Base-by-base conservation (phyloP, 2,329 filamentous ascomycete genomes). In the Xylariaceae sp. region DNA sequence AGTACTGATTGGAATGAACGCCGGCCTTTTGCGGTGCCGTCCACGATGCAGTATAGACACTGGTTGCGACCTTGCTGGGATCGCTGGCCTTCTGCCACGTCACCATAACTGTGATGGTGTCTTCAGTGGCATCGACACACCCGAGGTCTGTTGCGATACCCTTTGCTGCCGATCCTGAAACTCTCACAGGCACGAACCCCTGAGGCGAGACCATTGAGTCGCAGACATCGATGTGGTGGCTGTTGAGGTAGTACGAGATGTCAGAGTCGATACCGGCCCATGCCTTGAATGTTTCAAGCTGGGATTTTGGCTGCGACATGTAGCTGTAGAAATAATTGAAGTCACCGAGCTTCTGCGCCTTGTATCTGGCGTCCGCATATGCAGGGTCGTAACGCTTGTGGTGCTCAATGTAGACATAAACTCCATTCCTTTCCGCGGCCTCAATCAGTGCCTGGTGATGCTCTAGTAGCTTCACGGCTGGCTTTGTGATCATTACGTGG, bases 321-420 rank as follows among this genome's bases (percentile, higher is more conserved):
- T 96, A 96, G 58, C 81, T 86, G 77, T 95, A 96, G 67, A 95
- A 96, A 76, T 96, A 96, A 75, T 95, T 95, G 81, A 96, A 96
- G 70, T 95, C 89, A 54, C 91, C 91, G 6, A 96, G 74, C 42
- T 75, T 82, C 62, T 80, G 72, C 12, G 88, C 88, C 57, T 85
- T 83, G 70, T 84, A 84, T 40, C 84, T 80, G 12, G 92, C 92
- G 66, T 96, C 91, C 12, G 88, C 82, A 72, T 96, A 96, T 19
- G 89, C 89, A 2, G 91, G 91, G 66, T 96, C 91, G 70, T 85
- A 96, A 47, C 92, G 88, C 75, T 96, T 96, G 79, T 96, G 91
- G 72, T 96, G 91, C 76, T 96, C 91, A 59, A 96, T 77, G 72
- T 88, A 95, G 54, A 95, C 89, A 64, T 91, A 92, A 47, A 96